Percentiles rank a stretch among this genome's conserved stretches.
Evolutionary conservation across 1,139 yeast species (phyloP).

Genomic region (Diutina pseudorugosa): DNA sequence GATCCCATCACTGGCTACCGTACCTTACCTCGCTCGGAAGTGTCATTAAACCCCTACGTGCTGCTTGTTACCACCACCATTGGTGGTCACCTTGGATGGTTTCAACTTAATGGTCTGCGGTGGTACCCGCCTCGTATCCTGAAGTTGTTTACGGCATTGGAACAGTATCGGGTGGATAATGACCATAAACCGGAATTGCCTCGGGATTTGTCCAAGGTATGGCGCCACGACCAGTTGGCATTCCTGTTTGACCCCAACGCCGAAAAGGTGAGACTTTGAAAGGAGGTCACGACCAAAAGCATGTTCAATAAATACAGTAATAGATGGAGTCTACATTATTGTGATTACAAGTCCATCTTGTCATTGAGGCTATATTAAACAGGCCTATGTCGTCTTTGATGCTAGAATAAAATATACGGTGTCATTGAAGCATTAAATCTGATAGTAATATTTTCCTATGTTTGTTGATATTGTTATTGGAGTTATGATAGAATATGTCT

Average conservation of each 20-base stretch:
- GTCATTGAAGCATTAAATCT: too few species aligned
- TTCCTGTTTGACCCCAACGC: conserved; percentile 9
- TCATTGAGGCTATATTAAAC: too few species aligned
- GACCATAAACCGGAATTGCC: conserved; percentile 16
- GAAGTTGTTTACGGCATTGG: conserved; percentile 21
- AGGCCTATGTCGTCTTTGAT: too few species aligned
- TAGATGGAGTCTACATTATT: too few species aligned
- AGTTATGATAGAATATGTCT: too few species aligned
- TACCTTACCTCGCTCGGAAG: conserved; percentile 48
- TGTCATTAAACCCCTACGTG: conserved; percentile 55
- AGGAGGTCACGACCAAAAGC: background rate
- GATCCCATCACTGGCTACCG: conserved; percentile 48
- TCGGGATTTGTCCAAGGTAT: conserved; percentile 15
- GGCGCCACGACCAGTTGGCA: conserved; percentile 20
- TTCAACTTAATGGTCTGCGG: conserved; percentile 32
- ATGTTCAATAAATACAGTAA: too few species aligned
- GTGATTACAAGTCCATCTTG: too few species aligned
- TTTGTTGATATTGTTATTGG: too few species aligned
- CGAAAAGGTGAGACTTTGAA: conserved; percentile 3
- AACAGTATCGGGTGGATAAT: conserved; percentile 11
- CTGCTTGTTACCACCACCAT: conserved; percentile 53
- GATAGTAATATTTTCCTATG: too few species aligned
- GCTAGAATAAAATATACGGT: too few species aligned
- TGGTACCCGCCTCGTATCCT: conserved; percentile 40
- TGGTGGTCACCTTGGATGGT: conserved; percentile 81